Evolutionary conservation across 257 asterid genomes (phyloP).

Genomic region (Hygrophila difformis): DNA sequence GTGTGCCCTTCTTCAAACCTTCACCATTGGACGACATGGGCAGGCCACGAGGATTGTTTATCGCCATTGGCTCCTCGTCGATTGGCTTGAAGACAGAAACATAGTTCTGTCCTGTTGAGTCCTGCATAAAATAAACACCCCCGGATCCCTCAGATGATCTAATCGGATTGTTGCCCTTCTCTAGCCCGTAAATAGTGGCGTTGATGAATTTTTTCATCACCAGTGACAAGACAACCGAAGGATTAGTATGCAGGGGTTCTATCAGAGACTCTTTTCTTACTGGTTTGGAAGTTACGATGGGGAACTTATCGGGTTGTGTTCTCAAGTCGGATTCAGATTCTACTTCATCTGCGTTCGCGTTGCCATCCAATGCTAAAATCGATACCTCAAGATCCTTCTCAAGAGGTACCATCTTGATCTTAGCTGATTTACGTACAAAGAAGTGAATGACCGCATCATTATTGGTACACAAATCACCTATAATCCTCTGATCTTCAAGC

Average conservation of each 20-base stretch:
- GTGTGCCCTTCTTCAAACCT: conserved; percentile 89
- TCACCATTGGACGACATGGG: conserved; percentile 78
- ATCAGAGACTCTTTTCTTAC: conserved; percentile 31
- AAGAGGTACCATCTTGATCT: conserved; percentile 59
- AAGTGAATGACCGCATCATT: conserved; percentile 78
- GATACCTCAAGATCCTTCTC: conserved; percentile 73
- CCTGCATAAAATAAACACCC: conserved; percentile 83
- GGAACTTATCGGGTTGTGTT: conserved; percentile 22
- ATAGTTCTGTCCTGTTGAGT: conserved; percentile 45
- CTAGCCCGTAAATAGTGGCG: conserved; percentile 51
- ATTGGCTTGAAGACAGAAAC: conserved; percentile 76
- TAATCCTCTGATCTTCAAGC: conserved; percentile 69
- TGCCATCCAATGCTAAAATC: conserved; percentile 32
- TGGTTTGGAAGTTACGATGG: too few species aligned
- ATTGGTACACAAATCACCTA: conserved; percentile 53
- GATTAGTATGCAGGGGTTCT: conserved; percentile 69
- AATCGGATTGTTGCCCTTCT: conserved; percentile 48
- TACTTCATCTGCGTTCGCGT: conserved; percentile 11
- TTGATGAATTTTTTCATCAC: conserved; percentile 44
- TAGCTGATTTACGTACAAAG: conserved; percentile 62
- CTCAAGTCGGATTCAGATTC: conserved; percentile 19
- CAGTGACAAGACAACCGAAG: conserved; percentile 47
- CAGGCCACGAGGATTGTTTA: conserved; percentile 79
- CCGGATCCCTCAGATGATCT: conserved; percentile 89
- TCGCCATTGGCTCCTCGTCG: conserved; percentile 94